A percentile compares a stretch with the other conserved stretches of the same genome.
These are phyloP conservation scores for Samsoniella hepiali DNA, from an alignment of 2,329 filamentous ascomycete genomes.

Conservation along the genomic window DNA sequence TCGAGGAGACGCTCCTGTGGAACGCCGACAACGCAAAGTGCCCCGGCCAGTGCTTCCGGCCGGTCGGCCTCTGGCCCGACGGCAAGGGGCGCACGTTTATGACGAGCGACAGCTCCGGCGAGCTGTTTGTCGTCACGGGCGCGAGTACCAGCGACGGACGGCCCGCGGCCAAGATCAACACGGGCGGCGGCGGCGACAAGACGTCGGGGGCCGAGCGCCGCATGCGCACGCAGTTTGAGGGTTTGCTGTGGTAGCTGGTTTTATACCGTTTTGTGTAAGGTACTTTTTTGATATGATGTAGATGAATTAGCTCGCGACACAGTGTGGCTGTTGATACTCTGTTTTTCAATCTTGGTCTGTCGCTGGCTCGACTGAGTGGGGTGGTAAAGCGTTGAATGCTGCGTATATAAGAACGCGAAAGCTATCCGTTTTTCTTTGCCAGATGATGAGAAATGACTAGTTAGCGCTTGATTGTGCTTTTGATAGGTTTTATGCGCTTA, in stretches of 20 bases:
- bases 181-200: background rate
- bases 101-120: slow-evolving; percentile 51
- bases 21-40: slow-evolving; percentile 46
- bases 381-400: background rate
- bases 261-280: background rate
- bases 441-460: background rate
- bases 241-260: background rate
- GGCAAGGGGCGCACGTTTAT: slow-evolving; percentile 47
- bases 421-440: background rate
- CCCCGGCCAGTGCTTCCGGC: slow-evolving; percentile 49
- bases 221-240: slow-evolving; percentile 10
- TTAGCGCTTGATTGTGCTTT: background rate
- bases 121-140: slow-evolving; percentile 47
- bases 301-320: background rate
- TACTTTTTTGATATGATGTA: background rate
- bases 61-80: slow-evolving; percentile 44
- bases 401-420: background rate
- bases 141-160: background rate
- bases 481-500: too few species aligned
- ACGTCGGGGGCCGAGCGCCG: slow-evolving; percentile 3
- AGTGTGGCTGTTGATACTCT: background rate
- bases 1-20: slow-evolving; percentile 46
- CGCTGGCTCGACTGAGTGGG: background rate
- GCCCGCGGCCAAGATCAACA: background rate
- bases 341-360: background rate